phyloP scores from a whole-genome alignment of 306 rosid genomes.

The Sophora flavescens region DNA sequence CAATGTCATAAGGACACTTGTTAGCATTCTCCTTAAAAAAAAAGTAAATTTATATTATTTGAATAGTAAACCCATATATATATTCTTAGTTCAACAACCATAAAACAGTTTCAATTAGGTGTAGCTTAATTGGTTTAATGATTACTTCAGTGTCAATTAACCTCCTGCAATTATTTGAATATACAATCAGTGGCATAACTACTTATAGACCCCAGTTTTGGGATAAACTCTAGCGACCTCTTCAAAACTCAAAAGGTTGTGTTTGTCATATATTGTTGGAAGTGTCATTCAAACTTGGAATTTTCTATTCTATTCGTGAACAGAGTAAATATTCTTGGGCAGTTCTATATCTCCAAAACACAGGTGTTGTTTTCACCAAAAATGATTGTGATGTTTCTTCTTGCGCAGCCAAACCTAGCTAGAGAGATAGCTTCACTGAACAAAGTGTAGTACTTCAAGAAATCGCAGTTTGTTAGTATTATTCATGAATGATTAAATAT shows the following conservation, averaged over 20 bases:
- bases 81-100: constrained; percentile 38
- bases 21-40: too few species aligned
- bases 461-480: constrained; percentile 39
- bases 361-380: constrained; percentile 29
- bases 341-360: constrained; percentile 31
- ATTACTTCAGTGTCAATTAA: constrained; percentile 49
- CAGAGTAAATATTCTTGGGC: constrained; percentile 32
- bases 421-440: constrained; percentile 9
- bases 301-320: constrained; percentile 28
- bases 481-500: constrained; percentile 47
- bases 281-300: constrained; percentile 38
- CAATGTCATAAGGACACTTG: too few species aligned
- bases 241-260: constrained; percentile 44
- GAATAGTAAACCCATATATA: too few species aligned
- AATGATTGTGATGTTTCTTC: constrained; percentile 54
- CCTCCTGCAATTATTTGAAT: constrained; percentile 43
- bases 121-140: constrained; percentile 38
- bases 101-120: constrained; percentile 40
- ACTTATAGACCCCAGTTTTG: constrained; percentile 43
- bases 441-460: constrained; percentile 39
- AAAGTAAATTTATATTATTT: too few species aligned
- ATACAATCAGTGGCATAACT: constrained; percentile 34
- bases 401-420: constrained; percentile 44
- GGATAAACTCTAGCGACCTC: constrained; percentile 49
- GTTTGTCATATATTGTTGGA: constrained; percentile 47